Evolutionary conservation across 345 rosid genomes (phyloP).

Genomic region (Euphorbia lathyris): DNA sequence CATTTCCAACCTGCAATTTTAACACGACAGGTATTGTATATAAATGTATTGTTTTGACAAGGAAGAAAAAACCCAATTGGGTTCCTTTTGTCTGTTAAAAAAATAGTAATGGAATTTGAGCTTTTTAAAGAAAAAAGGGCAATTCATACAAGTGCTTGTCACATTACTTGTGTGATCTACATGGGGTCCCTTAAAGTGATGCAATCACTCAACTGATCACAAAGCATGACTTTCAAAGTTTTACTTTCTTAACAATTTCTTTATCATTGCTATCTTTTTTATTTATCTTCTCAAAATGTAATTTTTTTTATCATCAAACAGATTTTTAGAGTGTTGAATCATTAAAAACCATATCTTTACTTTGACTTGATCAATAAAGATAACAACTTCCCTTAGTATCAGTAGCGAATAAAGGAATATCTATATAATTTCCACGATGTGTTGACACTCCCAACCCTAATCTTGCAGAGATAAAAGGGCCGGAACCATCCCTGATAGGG

Average conservation of each 20-base stretch:
- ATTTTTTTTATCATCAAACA: background rate
- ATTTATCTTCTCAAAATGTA: background rate
- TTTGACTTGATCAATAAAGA: background rate
- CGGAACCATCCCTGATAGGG: too few species aligned
- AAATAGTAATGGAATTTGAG: slow-evolving; percentile 19
- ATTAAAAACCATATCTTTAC: background rate
- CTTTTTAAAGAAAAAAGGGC: slow-evolving; percentile 14
- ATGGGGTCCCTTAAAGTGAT: slow-evolving; percentile 25
- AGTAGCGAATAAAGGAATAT: too few species aligned
- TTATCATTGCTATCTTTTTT: background rate
- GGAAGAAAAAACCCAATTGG: background rate
- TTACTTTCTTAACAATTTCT: background rate
- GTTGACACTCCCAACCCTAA: too few species aligned
- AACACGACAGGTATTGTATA: background rate
- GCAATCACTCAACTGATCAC: slow-evolving; percentile 30
- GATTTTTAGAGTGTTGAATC: background rate
- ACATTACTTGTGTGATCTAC: slow-evolving; percentile 28
- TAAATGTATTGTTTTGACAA: background rate
- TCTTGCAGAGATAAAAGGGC: too few species aligned
- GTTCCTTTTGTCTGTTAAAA: slow-evolving; percentile 21
- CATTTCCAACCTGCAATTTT: slow-evolving; percentile 81
- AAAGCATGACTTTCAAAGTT: slow-evolving; percentile 5
- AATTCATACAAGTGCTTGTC: slow-evolving; percentile 15
- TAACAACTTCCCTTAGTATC: background rate
- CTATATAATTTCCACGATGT: too few species aligned